phyloP scores from a whole-genome alignment of 495 filamentous ascomycete species.

The Podospora didyma region DNA sequence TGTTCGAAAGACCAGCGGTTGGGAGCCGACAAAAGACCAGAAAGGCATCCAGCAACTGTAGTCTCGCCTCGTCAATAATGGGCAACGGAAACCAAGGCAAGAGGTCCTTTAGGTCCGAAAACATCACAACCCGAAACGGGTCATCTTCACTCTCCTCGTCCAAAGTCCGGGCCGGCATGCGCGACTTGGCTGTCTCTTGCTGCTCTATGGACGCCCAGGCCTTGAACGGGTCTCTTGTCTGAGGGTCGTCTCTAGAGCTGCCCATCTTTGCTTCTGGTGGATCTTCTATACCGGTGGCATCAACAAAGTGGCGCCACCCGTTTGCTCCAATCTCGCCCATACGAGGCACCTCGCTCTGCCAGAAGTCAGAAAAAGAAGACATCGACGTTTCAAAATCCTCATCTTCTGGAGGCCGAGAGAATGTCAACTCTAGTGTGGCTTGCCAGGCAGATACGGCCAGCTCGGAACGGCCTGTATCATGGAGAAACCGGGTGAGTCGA shows the following conservation, averaged over 20 bases:
- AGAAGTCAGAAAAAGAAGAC: conserved; percentile 64
- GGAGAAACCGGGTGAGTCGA: conserved; percentile 65
- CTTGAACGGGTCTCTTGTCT: conserved; percentile 35
- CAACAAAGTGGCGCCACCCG: conserved; percentile 62
- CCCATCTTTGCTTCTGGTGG: conserved; percentile 31
- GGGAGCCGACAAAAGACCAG: conserved; percentile 68
- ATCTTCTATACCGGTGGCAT: conserved; percentile 26
- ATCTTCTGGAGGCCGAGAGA: conserved; percentile 49
- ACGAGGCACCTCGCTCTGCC: conserved; percentile 80
- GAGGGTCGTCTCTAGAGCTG: conserved; percentile 13
- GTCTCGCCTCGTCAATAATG: conserved; percentile 28
- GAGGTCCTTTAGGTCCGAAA: conserved; percentile 66
- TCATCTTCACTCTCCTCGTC: conserved; percentile 66
- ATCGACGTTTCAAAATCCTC: conserved; percentile 28
- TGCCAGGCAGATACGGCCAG: conserved; percentile 80
- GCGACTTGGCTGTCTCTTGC: conserved; percentile 39
- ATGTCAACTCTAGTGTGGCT: conserved; percentile 68
- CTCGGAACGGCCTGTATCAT: conserved; percentile 79
- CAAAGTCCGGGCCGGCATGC: conserved; percentile 63
- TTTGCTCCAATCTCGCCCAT: conserved; percentile 69
- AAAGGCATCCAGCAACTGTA: conserved; percentile 59
- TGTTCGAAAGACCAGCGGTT: conserved; percentile 28
- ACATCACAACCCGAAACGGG: conserved; percentile 72
- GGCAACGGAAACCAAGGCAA: conserved; percentile 50
- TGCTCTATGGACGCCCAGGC: conserved; percentile 63